A percentile compares a stretch with the other conserved stretches of the same genome.
These are phyloP conservation scores for Teratosphaeria nubilosa DNA, from an alignment of 2,329 filamentous ascomycete genomes.

Conservation along the genomic window DNA sequence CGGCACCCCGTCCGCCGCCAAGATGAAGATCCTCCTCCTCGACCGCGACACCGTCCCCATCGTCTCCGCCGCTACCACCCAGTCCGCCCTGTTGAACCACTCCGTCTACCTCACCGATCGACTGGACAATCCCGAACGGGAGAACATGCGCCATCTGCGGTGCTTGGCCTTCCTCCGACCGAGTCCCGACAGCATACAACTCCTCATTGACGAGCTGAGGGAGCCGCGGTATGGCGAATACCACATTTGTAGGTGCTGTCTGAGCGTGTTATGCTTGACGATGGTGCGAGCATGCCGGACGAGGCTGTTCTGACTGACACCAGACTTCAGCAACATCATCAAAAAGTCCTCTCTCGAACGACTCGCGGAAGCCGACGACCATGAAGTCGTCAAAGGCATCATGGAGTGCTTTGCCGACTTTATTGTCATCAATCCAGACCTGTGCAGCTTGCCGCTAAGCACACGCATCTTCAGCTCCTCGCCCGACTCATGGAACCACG, in stretches of 20 bases:
- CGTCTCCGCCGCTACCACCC: constrained; percentile 88
- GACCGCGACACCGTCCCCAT: constrained; percentile 91
- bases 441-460: constrained; percentile 34
- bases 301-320: constrained; percentile 25
- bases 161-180: constrained; percentile 90
- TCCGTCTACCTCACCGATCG: constrained; percentile 97
- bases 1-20: constrained; percentile 54
- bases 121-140: constrained; percentile 75
- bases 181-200: constrained; percentile 83
- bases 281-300: not conserved
- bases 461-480: constrained; percentile 24
- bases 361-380: constrained; percentile 89
- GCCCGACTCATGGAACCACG: constrained; percentile 83
- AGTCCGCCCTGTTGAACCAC: constrained; percentile 87
- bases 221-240: constrained; percentile 98
- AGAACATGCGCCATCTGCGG: constrained; percentile 95
- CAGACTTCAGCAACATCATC: constrained; percentile 88
- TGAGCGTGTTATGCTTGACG: not conserved
- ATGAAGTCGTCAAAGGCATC: constrained; percentile 88
- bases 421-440: constrained; percentile 85
- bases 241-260: constrained; percentile 54
- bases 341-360: constrained; percentile 94
- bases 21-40: constrained; percentile 96
- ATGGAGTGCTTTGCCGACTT: constrained; percentile 98
- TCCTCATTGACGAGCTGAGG: constrained; percentile 86